Evolutionary conservation across 768 basidiomycete genomes (phyloP), one percentile per base, ranked within the genome.

Genomic region (Gloeopeniophorella convolvens): DNA sequence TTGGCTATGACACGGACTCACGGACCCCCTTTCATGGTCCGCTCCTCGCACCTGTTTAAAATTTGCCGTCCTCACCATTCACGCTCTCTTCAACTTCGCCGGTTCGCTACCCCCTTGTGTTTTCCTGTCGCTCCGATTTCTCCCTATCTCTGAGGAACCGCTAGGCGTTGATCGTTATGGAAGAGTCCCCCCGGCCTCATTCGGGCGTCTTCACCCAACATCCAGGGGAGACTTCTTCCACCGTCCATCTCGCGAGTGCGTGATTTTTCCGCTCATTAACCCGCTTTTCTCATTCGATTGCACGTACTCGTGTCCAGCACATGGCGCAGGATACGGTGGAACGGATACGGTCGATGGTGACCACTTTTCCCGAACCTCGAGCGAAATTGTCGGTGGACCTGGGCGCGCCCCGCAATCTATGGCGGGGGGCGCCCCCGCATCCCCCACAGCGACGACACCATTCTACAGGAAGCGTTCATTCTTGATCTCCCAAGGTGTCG

Each of bases 381-480:
- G 8, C n/a, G 32, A 26, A 2, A 35, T 49, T 20, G 20, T 26
- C 8, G 26, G 8, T 3, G 34, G 30, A 13, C 16, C 21, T 12
- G 42, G 6, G 8, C 36, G 5, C 8, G 35, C 36, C 4, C 15
- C 15, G 20, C 32, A 35, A 11, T 3, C 42, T 2, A 15, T 16
- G 24, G 45, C 26, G 18, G 42, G 46, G 5, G 13, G 36, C 8
- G 42, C 50, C 15, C 36, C 20, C 10, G 30, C 59, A 28, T 13
- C 52, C 11, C 39, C 57, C 10, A 42, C 41, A 9, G 41, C 41
- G 10, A 44, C 46, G 33, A 61, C 60, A 26, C 80, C 79, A 12
- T 72, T 83, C 48, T 83, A 81, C 68, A 82, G 78, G 62, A 75
- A 70, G 54, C 73, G 75, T 34, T 77, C 74, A 72, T 84, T 85